Evolutionary conservation across 345 rosid species (phyloP), one percentile per base, ranked within the genome.

Genomic region (Gossypium stocksii): DNA sequence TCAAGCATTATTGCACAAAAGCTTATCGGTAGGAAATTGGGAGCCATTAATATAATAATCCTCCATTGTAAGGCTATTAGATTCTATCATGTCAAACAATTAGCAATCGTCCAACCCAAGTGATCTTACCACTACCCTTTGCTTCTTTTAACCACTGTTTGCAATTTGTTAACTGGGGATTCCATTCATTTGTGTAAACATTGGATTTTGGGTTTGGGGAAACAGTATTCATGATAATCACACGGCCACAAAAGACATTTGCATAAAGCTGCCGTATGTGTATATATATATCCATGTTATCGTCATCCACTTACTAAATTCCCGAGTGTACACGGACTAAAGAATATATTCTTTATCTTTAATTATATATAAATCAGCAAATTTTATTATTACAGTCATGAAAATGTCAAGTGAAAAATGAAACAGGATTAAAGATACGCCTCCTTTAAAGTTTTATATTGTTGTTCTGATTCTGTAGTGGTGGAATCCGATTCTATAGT

Each of bases 331-430:
- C 38, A 34, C 38, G 38, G 38, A 34, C 38, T 34, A 4, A 45
- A 45, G 48, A 69, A 81, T 78, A 45, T 13, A 54, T 62, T 25
- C 72, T 53, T 79, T 70, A 69, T 69, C 52, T 52, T 69, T 34
- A 34, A 34, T 34, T 34, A 4, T 34, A 29, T 29, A 34, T 34
- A 34, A 5, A 34, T 34, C 41, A 34, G 74, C 8, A 60, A 34
- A 22, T 48, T 2, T 2, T 34, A 10, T 45, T 14, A 4, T 41
- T n/a, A 19, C 22, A 10, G 22, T 34, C 29, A 25, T 9, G 2
- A 51, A 66, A 4, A 13, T 7, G 17, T 15, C 19, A 62, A 29
- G 2, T 13, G 4, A 15, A 41, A 19, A 17, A 20, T 6, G 25
- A 13, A 45, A 3, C 12, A 44, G 57, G 16, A 27, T 54, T 11